Base-by-base conservation (phyloP, 352 stramenopile species). In the Thraustochytrium sp. region DNA sequence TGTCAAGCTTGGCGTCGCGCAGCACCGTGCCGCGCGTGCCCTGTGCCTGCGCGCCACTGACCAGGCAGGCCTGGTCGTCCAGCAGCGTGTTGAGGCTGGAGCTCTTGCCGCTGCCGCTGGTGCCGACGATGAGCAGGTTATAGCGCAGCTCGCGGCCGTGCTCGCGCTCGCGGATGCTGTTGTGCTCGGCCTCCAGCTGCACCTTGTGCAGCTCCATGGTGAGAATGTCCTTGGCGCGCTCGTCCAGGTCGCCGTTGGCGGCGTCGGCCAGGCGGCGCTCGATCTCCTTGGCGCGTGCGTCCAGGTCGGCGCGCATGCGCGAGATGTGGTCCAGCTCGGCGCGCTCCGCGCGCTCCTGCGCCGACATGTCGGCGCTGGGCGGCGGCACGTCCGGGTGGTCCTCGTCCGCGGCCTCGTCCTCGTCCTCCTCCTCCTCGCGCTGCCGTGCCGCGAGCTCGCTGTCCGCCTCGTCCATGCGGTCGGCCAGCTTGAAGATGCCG, bases 1-100 rank as follows among this genome's bases (percentile, higher is more conserved):
- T 13, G 54, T 82, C 74, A 31, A 82, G 74, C 29, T 56, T 73
- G 74, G 74, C 74, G 36, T 82, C 74, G 74, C 74, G 74, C 37
- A 82, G 54, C 18, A 82, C 74, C 3, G 37, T 68, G 13, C 74
- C 74, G 31, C 74, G 74, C 8, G 74, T 82, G 26, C 74, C 74
- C 16, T 82, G 74, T 13, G 74, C 74, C 40, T 82, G 74, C 37
- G 74, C 74, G 36, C 74, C 74, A 9, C 74, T 82, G 11, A 82
- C 74, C 26, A 68, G 31, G 42, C 74, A 82, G 4, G 74, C 74
- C 74, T 82, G 74, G 13, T 13, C 16, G 55, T 82, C 74, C 21
- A 82, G 74, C 51, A 82, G 42, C n/a, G 74, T 82, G 56, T 82
- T 82, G 38, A 82, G 55, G 9, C 37, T 82, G 11, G 74, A 82